Percentiles rank a stretch among this genome's conserved stretches.
Evolutionary conservation across 371 early-diverging fungal genomes (phyloP).

Genomic region (Haplosporangium sp.): DNA sequence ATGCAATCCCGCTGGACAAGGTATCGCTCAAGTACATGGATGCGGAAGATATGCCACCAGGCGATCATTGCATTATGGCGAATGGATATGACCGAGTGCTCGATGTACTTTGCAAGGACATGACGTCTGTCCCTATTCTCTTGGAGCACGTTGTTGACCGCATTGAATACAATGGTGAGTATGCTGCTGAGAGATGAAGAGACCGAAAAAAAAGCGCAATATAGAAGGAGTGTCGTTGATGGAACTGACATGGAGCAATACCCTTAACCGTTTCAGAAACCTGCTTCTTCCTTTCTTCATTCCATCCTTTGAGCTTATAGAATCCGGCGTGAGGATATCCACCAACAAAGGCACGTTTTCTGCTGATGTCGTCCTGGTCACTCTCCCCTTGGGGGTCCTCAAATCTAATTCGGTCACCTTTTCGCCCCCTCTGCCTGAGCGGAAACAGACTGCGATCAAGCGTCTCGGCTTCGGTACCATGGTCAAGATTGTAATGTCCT

Average conservation of each 20-base stretch:
- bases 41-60: constrained; percentile 47
- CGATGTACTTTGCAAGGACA: constrained; percentile 34
- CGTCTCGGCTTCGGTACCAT: constrained; percentile 55
- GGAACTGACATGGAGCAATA: constrained; percentile 42
- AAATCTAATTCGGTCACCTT: constrained; percentile 45
- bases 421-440: constrained; percentile 43
- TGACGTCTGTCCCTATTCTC: constrained; percentile 36
- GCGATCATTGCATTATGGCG: constrained; percentile 54
- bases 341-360: constrained; percentile 40
- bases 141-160: constrained; percentile 47
- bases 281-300: not conserved
- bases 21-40: constrained; percentile 57
- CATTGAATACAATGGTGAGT: constrained; percentile 56
- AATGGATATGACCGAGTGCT: constrained; percentile 48
- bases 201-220: constrained; percentile 1
- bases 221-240: constrained; percentile 14
- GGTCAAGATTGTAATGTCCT: constrained; percentile 44
- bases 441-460: constrained; percentile 43
- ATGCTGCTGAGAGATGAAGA: constrained; percentile 5
- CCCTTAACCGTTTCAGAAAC: constrained; percentile 41
- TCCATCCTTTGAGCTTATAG: constrained; percentile 17
- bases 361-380: constrained; percentile 54
- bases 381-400: constrained; percentile 53
- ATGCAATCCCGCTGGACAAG: constrained; percentile 46
- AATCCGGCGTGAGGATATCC: constrained; percentile 39